Base-by-base conservation (phyloP, 768 basidiomycete genomes). In the Austroboletus festivus region DNA sequence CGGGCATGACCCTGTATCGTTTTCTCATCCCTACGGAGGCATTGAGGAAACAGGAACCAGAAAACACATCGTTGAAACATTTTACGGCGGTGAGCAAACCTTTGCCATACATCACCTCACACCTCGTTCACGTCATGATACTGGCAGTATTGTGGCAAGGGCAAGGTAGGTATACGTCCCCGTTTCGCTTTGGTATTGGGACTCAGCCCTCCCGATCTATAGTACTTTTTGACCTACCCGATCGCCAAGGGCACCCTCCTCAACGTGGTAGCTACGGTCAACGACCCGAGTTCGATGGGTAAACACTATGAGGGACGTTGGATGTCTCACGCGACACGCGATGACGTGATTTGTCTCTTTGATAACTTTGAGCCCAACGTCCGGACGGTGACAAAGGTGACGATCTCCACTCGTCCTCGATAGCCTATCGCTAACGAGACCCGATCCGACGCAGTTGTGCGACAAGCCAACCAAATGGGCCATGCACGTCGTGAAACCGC, bases 211-310 rank as follows among this genome's bases (percentile, higher is more conserved):
- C 20, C 11, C 28, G 9, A 16, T 40, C 40, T 12, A 6, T 30
- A 79, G 78, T 65, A 69, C 33, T 42, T 75, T 1, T 63, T 74
- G 5, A 58, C 61, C 3, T 77, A 72, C 51, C 74, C 74, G 3
- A 63, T 75, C 37, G 62, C 65, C 2, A 61, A 63, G 33, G 71
- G 74, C 4, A 51, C 57, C 5, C 24, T 69, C 8, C 42, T 77
- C 30, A 77, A 75, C 21, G 47, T 71, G 16, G 69, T 52, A 6
- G 71, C 65, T 9, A 62, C 67, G 19, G 41, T 61, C 9, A 57
- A 54, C 2, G 59, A 72, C 31, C 60, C 65, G 15, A 54, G 47
- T 11, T 58, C 64, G 38, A 61, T 57, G 38, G 69, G 65, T 3
- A 65, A 63, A 2, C 24, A 19, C 12, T 68, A 71, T 38, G 56